Percentiles rank a stretch among this genome's conserved stretches.
phyloP scores from a whole-genome alignment of 179 eudicot genomes.

The Pouteria campechiana region DNA sequence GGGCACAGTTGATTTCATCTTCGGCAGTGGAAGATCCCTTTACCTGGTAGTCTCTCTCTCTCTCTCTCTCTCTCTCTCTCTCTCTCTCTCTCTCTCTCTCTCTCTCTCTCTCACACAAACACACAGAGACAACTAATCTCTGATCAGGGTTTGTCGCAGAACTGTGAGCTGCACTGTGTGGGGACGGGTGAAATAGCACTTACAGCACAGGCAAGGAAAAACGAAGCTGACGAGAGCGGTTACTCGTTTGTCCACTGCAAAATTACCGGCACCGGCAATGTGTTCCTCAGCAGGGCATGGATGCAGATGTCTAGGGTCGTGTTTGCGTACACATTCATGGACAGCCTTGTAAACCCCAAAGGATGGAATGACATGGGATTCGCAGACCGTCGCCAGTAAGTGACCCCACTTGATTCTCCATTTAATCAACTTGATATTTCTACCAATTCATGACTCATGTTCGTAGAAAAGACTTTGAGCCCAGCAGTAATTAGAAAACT shows the following conservation, averaged over 20 bases:
- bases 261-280: slow-evolving; percentile 43
- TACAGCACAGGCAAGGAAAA: slow-evolving; percentile 42
- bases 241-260: slow-evolving; percentile 38
- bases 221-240: slow-evolving; percentile 13
- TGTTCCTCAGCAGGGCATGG: slow-evolving; percentile 96
- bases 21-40: slow-evolving; percentile 48
- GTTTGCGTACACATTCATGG: slow-evolving; percentile 61
- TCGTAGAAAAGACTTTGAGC: too few species aligned
- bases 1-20: slow-evolving; percentile 68
- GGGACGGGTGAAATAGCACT: slow-evolving; percentile 61
- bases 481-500: too few species aligned
- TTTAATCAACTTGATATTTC: slow-evolving; percentile 3
- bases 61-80: too few species aligned
- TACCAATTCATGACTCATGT: too few species aligned
- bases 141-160: slow-evolving; percentile 31
- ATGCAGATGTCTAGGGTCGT: slow-evolving; percentile 71
- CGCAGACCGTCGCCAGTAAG: too few species aligned
- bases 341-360: slow-evolving; percentile 69
- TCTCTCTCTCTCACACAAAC: not conserved
- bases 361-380: slow-evolving; percentile 99
- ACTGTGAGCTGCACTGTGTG: slow-evolving; percentile 53
- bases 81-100: too few species aligned
- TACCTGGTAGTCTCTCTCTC: slow-evolving; percentile 29
- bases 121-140: not conserved
- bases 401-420: slow-evolving; percentile 67